These are phyloP conservation scores for Eutrema yunnanense DNA, from an alignment of 345 rosid genomes.

Conservation along the genomic window DNA sequence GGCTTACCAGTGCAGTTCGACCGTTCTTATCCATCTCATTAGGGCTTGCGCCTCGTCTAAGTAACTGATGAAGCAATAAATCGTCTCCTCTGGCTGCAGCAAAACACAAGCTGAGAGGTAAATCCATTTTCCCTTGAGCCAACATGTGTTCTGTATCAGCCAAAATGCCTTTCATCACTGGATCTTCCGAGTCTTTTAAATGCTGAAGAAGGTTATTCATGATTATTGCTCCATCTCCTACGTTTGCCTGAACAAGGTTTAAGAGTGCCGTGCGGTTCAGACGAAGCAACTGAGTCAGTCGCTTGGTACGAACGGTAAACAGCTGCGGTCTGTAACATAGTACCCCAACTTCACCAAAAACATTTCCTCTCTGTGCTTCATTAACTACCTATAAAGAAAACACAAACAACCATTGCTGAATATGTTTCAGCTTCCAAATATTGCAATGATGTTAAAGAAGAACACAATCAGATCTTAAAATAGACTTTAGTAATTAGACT, in stretches of 20 bases:
- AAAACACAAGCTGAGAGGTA: conserved; percentile 74
- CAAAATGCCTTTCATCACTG: conserved; percentile 52
- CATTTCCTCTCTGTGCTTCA: conserved; percentile 63
- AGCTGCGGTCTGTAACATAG: conserved; percentile 87
- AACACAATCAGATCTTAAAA: not conserved
- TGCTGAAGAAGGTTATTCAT: conserved; percentile 92
- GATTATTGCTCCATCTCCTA: conserved; percentile 86
- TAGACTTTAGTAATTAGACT: conserved; percentile 7
- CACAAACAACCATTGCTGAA: not conserved
- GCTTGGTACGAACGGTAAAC: conserved; percentile 77
- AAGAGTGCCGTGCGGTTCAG: conserved; percentile 68
- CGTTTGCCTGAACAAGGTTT: conserved; percentile 71
- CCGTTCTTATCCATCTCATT: conserved; percentile 56
- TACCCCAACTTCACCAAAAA: conserved; percentile 76
- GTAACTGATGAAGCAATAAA: conserved; percentile 61
- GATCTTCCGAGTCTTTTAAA: conserved; percentile 55
- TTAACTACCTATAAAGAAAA: conserved; percentile 45
- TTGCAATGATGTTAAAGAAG: not conserved
- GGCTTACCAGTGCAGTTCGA: conserved; percentile 58
- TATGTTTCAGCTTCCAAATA: not conserved
- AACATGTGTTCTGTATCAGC: conserved; percentile 65
- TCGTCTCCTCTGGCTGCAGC: conserved; percentile 88
- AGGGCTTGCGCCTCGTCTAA: conserved; percentile 61
- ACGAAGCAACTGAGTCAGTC: conserved; percentile 83
- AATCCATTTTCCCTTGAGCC: conserved; percentile 69